These are phyloP conservation scores for Schoenoplectus tabernaemontani DNA, from an alignment of 202 grass and related monocot genomes.

Conservation along the genomic window DNA sequence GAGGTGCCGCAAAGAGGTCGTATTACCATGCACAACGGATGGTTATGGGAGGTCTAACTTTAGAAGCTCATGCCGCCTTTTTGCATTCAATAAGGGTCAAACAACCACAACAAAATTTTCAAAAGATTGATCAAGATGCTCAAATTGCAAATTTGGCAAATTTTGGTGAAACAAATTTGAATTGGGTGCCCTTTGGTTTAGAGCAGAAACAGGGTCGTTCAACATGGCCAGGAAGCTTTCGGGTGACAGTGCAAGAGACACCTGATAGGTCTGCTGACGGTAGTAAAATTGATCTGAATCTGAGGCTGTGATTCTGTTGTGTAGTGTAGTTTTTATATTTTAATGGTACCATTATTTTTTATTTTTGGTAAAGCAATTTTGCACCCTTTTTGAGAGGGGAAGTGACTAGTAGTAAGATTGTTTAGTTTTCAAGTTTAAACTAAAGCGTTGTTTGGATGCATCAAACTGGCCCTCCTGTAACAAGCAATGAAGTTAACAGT, in stretches of 20 bases:
- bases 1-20: conserved; percentile 50
- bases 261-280: conserved; percentile 37
- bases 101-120: conserved; percentile 37
- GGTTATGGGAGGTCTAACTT: conserved; percentile 53
- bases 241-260: conserved; percentile 29
- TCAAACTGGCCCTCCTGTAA: background rate
- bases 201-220: conserved; percentile 34
- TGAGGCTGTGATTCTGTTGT: conserved; percentile 51
- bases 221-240: conserved; percentile 74
- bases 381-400: background rate
- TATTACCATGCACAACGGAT: conserved; percentile 49
- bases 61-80: conserved; percentile 57
- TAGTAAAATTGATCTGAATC: conserved; percentile 76
- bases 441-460: background rate
- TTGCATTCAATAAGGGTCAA: conserved; percentile 45
- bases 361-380: conserved; percentile 12
- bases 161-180: conserved; percentile 34
- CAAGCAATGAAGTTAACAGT: background rate
- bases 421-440: background rate
- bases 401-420: background rate
- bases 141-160: conserved; percentile 29
- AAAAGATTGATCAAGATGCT: conserved; percentile 32
- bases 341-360: conserved; percentile 10
- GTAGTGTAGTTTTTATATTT: conserved; percentile 14
- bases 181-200: conserved; percentile 30